phyloP scores from a whole-genome alignment of 2,329 filamentous ascomycete genomes.

The Colletotrichum sp. region DNA sequence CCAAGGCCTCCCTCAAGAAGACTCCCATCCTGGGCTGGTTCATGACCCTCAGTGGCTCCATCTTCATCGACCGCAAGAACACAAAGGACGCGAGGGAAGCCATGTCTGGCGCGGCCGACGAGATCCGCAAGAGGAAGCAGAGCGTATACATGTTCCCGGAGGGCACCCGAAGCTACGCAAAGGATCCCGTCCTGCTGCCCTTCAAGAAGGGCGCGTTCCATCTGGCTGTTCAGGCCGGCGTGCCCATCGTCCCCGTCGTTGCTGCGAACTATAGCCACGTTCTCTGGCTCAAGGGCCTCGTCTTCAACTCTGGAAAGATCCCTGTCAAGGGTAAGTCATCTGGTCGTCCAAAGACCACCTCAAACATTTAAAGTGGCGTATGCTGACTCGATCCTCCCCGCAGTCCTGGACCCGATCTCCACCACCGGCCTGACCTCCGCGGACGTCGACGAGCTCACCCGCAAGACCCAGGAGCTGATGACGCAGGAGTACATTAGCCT shows the following conservation, averaged over 20 bases:
- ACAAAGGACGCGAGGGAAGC: conserved; percentile 81
- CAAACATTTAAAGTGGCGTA: background rate
- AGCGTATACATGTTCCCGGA: conserved; percentile 90
- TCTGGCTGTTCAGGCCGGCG: conserved; percentile 89
- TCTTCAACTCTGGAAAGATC: conserved; percentile 73
- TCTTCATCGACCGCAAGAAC: conserved; percentile 95
- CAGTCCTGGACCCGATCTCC: conserved; percentile 81
- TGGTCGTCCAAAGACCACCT: background rate
- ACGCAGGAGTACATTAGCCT: conserved; percentile 66
- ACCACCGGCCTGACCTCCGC: conserved; percentile 75
- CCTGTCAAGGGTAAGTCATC: conserved; percentile 71
- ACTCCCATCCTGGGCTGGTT: conserved; percentile 94
- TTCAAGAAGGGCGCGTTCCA: conserved; percentile 99
- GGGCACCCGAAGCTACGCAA: conserved; percentile 88
- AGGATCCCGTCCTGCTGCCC: conserved; percentile 81
- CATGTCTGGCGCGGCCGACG: conserved; percentile 81
- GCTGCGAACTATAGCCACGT: conserved; percentile 81
- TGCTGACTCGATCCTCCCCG: background rate
- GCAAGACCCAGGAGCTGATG: conserved; percentile 76
- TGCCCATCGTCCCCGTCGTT: conserved; percentile 88
- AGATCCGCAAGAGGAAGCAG: conserved; percentile 76
- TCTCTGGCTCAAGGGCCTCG: conserved; percentile 65
- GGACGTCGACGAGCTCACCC: conserved; percentile 78
- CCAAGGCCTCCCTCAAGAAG: conserved; percentile 74
- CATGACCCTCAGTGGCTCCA: conserved; percentile 83